Evolutionary conservation across 2,329 filamentous ascomycete species (phyloP).

Genomic region (Leptoxyphium fumago): DNA sequence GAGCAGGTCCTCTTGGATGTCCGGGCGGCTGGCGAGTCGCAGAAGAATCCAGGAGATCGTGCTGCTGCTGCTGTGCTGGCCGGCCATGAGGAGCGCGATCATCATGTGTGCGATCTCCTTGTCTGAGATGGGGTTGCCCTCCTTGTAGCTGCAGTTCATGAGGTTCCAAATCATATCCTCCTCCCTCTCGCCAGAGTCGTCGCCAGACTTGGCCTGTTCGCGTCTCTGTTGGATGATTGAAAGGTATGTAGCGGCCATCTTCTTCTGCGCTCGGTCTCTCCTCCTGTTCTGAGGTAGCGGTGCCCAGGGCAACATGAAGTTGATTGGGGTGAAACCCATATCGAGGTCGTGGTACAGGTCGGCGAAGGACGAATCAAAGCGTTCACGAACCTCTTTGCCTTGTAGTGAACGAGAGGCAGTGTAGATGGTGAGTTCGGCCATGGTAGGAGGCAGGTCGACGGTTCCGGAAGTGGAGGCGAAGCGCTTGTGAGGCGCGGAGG

Average conservation of each 20-base stretch:
- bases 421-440: slow-evolving; percentile 81
- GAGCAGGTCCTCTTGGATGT: slow-evolving; percentile 68
- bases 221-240: slow-evolving; percentile 65
- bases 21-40: slow-evolving; percentile 60
- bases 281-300: slow-evolving; percentile 78
- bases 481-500: slow-evolving; percentile 33
- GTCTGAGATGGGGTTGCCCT: slow-evolving; percentile 64
- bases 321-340: slow-evolving; percentile 77
- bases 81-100: slow-evolving; percentile 85
- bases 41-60: slow-evolving; percentile 76
- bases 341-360: slow-evolving; percentile 78
- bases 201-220: slow-evolving; percentile 27
- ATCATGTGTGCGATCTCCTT: slow-evolving; percentile 83
- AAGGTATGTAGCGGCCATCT: slow-evolving; percentile 68
- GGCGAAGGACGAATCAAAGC: slow-evolving; percentile 68
- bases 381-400: slow-evolving; percentile 65
- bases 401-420: slow-evolving; percentile 77
- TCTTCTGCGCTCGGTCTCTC: slow-evolving; percentile 65
- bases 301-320: slow-evolving; percentile 81
- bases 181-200: slow-evolving; percentile 12
- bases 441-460: slow-evolving; percentile 56
- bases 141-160: slow-evolving; percentile 75
- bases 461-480: slow-evolving; percentile 35
- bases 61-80: slow-evolving; percentile 77
- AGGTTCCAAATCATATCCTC: slow-evolving; percentile 83